Evolutionary conservation across 2,329 filamentous ascomycete genomes (phyloP), one percentile per base, ranked within the genome.

Genomic region (Monilinia laxa): DNA sequence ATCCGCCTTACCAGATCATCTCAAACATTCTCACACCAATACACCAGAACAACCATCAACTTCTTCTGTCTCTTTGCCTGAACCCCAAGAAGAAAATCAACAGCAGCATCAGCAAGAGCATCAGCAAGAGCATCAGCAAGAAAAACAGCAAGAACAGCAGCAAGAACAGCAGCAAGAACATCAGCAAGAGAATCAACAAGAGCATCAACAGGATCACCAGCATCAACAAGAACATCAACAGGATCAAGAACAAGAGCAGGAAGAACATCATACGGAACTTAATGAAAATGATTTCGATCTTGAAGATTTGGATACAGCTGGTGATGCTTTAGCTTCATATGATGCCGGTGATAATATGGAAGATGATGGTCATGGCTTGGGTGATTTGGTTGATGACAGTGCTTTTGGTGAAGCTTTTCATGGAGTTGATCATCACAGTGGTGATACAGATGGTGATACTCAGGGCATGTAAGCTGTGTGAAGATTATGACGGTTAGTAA

Each of bases 351-450:
- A 86, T 58, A 66, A 64, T 25, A 67, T 79, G 62, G 76, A 76
- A 23, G 82, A 82, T 65, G 77, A 82, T 4, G 82, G 83, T 70
- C 76, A 83, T 53, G 85, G 84, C 11, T 77, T 85, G n/a, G 83
- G 85, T 75, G 77, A 88, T 62, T 82, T 84, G 72, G 84, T 88
- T 80, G 90, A 92, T 57, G 90, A 93, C 74, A 92, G 89, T 47
- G 91, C 90, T 1, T 95, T 95, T 79, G 91, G 90, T 3, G 90
- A 95, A 72, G 91, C 91, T 0, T 92, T 94, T 78, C 90, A 93
- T 72, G 86, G 84, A 5, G 84, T 87, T 16, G 83, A 76, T 38
- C 64, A 65, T 57, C 71, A 65, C 10, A 71, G 70, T 23, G 72
- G 69, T n/a, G 69, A 72, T 23, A 49, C 53, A 11, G 64, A 63